Percentiles rank a stretch among this genome's conserved stretches.
phyloP scores from a whole-genome alignment of 768 basidiomycete species.

The Leucosporidium scottii region DNA sequence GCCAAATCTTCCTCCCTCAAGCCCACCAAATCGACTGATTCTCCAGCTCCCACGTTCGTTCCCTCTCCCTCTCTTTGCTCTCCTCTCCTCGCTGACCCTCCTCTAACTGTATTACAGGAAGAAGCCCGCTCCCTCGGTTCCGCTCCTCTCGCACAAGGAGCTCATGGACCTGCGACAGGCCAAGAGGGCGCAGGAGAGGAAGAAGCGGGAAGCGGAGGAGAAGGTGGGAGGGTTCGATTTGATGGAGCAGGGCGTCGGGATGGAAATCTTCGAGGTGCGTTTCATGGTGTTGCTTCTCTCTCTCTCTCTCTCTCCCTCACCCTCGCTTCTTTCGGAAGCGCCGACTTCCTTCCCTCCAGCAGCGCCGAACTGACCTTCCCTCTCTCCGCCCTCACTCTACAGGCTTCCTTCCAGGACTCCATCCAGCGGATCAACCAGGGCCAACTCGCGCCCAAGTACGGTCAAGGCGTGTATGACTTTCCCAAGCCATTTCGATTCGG shows the following conservation, averaged over 20 bases:
- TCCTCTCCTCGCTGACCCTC: background rate
- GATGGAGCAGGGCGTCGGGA: slow-evolving; percentile 1
- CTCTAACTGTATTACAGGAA: background rate
- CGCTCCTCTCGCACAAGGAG: background rate
- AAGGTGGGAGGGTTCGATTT: background rate
- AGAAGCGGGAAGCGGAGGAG: background rate
- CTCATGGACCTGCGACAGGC: background rate
- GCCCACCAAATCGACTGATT: background rate
- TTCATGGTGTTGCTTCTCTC: background rate
- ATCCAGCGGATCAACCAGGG: too few species aligned
- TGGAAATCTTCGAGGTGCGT: slow-evolving; percentile 7
- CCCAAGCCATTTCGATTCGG: background rate
- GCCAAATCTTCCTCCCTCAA: background rate
- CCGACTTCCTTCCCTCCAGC: too few species aligned
- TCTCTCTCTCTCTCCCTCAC: too few species aligned
- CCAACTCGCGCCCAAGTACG: too few species aligned
- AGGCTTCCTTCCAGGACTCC: too few species aligned
- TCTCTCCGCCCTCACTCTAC: background rate
- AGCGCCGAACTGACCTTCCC: background rate
- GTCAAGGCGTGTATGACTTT: background rate
- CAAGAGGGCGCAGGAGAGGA: background rate
- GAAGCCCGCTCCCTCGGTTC: background rate
- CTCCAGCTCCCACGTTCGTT: background rate
- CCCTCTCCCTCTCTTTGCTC: background rate
- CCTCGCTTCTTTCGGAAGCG: too few species aligned